Conservation (phyloP, 108 stramenopile species). For the Halocafeteria seosinensis region DNA sequence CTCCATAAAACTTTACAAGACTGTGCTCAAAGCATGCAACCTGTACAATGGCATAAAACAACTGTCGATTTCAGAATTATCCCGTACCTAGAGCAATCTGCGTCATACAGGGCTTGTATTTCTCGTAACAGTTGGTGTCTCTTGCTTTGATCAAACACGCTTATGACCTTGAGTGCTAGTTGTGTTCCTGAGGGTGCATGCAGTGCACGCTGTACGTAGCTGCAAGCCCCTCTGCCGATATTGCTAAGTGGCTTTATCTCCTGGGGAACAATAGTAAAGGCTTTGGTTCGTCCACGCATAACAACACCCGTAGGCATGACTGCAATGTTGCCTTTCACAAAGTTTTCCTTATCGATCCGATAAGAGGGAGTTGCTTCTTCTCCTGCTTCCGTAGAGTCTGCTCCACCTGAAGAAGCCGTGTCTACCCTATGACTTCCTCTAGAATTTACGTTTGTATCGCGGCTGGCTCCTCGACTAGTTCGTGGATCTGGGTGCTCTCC, state of each 20-base stretch:
- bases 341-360: background rate
- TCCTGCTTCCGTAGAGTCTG: too few species aligned
- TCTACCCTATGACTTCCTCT: too few species aligned
- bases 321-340: background rate
- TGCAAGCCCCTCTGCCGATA: background rate
- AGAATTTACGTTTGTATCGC: too few species aligned
- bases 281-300: background rate
- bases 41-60: too few species aligned
- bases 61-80: too few species aligned
- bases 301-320: background rate
- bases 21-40: background rate
- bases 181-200: background rate
- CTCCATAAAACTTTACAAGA: slow-evolving; percentile 10
- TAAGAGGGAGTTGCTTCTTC: too few species aligned
- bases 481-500: too few species aligned
- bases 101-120: background rate
- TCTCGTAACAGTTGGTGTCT: background rate
- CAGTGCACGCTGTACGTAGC: background rate
- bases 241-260: background rate
- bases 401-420: too few species aligned
- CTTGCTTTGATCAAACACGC: background rate
- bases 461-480: too few species aligned
- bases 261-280: background rate
- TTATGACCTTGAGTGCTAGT: background rate
- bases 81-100: background rate